Evolutionary conservation across 2,329 filamentous ascomycete genomes (phyloP).

Genomic region (Pyrenophora teres): DNA sequence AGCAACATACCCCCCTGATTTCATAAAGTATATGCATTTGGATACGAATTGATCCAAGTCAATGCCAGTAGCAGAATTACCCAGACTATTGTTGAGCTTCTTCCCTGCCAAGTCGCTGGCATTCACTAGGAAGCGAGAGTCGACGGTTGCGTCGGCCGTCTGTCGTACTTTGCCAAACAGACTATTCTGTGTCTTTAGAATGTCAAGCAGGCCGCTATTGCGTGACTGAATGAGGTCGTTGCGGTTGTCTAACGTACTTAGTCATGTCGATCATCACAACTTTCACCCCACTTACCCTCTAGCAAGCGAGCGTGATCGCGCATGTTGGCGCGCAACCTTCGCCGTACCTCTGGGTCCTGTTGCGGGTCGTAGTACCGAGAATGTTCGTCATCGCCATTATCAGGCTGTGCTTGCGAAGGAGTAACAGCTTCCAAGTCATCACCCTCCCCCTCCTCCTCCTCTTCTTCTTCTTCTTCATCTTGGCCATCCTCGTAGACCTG

Average conservation of each 20-base stretch:
- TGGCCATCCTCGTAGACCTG: conserved; percentile 14
- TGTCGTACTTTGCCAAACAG: conserved; percentile 75
- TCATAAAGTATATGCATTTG: conserved; percentile 89
- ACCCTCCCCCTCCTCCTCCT: conserved; percentile 22
- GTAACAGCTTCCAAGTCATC: conserved; percentile 18
- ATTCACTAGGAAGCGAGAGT: conserved; percentile 82
- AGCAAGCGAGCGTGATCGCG: conserved; percentile 68
- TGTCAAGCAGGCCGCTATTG: conserved; percentile 68
- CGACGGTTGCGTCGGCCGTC: conserved; percentile 87
- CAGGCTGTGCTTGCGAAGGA: conserved; percentile 3
- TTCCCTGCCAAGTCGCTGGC: conserved; percentile 80
- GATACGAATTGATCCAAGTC: conserved; percentile 91
- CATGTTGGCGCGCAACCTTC: conserved; percentile 70
- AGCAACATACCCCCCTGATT: conserved; percentile 57
- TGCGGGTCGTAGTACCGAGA: conserved; percentile 73
- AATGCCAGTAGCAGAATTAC: conserved; percentile 73
- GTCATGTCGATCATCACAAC: background rate
- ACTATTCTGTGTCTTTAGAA: conserved; percentile 68
- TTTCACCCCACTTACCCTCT: conserved; percentile 51
- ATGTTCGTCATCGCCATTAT: conserved; percentile 17
- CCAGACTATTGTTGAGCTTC: conserved; percentile 75
- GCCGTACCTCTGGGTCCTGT: conserved; percentile 74
- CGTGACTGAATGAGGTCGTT: conserved; percentile 69
- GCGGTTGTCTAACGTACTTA: conserved; percentile 65
- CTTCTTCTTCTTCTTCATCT: conserved; percentile 26